Evolutionary conservation across 106 monocot species (phyloP).

Genomic region (Allium fistulosum): DNA sequence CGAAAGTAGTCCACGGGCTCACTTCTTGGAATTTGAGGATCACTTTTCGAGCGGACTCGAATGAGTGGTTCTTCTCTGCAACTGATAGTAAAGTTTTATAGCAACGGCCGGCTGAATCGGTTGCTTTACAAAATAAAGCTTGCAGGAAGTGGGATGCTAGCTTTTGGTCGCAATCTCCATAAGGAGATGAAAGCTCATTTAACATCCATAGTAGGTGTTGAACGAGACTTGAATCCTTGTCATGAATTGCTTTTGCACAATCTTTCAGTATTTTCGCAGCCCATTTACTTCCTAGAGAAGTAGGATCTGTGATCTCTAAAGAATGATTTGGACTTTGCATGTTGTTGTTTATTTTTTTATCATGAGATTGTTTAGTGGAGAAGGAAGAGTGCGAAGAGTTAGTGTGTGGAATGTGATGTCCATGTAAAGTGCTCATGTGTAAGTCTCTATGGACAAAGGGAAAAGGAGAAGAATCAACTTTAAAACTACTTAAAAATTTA

Average conservation of each 20-base stretch:
- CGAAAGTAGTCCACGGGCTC: slow-evolving; percentile 57
- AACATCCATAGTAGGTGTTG: slow-evolving; percentile 42
- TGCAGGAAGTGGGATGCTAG: slow-evolving; percentile 32
- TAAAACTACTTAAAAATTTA: slow-evolving; percentile 2
- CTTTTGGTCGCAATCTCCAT: slow-evolving; percentile 41
- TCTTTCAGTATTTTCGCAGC: slow-evolving; percentile 26
- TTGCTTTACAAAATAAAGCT: slow-evolving; percentile 41
- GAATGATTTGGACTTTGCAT: slow-evolving; percentile 8
- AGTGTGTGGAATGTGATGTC: not conserved
- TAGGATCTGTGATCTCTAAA: slow-evolving; percentile 2
- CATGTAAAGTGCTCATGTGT: slow-evolving; percentile 4
- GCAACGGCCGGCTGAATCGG: slow-evolving; percentile 23
- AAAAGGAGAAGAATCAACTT: not conserved
- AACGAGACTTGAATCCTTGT: slow-evolving; percentile 31
- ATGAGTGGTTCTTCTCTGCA: slow-evolving; percentile 29
- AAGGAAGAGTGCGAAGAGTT: not conserved
- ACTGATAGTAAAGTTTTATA: slow-evolving; percentile 20
- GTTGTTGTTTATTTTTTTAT: not conserved
- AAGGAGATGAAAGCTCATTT: slow-evolving; percentile 40
- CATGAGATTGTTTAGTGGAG: slow-evolving; percentile 1
- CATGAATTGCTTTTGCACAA: slow-evolving; percentile 34
- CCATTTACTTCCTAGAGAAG: slow-evolving; percentile 15
- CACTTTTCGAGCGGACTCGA: slow-evolving; percentile 34
- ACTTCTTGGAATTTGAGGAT: slow-evolving; percentile 52
- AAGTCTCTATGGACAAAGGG: not conserved